A percentile compares a stretch with the other conserved stretches of the same genome.
Conservation (phyloP, 257 asterid species). For the Fraxinus cuspidata region DNA sequence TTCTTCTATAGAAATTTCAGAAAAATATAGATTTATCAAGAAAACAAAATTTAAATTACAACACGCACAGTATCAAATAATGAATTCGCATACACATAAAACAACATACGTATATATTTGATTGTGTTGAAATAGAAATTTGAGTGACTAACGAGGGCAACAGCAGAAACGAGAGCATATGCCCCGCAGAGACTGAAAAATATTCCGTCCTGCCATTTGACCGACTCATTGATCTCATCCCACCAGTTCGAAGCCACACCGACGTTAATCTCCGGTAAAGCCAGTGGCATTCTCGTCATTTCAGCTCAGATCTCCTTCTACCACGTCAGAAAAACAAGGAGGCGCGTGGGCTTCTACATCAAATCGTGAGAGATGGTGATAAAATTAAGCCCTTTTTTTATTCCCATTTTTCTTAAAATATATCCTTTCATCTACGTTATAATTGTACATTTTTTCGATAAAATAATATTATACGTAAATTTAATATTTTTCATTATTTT, state of each 20-base stretch:
- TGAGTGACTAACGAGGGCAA: constrained; percentile 67
- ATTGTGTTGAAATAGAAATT: constrained; percentile 1
- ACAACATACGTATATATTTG: not conserved
- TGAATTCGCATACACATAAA: not conserved
- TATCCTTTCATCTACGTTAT: too few species aligned
- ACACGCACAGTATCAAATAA: constrained; percentile 7
- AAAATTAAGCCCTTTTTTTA: too few species aligned
- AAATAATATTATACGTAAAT: too few species aligned
- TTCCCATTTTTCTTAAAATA: too few species aligned
- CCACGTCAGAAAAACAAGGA: constrained; percentile 4
- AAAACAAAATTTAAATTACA: constrained; percentile 17
- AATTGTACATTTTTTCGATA: too few species aligned
- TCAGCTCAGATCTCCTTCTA: constrained; percentile 19
- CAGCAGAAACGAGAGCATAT: constrained; percentile 71
- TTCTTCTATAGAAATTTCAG: not conserved
- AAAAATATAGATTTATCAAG: constrained; percentile 4
- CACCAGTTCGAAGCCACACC: constrained; percentile 61
- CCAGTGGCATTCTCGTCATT: constrained; percentile 57
- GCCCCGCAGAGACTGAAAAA: constrained; percentile 78
- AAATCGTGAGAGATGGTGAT: not conserved
- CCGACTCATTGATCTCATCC: constrained; percentile 84
- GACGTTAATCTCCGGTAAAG: constrained; percentile 45
- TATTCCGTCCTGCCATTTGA: constrained; percentile 87
- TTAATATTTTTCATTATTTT: too few species aligned
- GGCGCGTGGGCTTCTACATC: constrained; percentile 1